Evolutionary conservation across 805 yeast genomes (phyloP).

Genomic region (Sungouiozyma ichnusensis): DNA sequence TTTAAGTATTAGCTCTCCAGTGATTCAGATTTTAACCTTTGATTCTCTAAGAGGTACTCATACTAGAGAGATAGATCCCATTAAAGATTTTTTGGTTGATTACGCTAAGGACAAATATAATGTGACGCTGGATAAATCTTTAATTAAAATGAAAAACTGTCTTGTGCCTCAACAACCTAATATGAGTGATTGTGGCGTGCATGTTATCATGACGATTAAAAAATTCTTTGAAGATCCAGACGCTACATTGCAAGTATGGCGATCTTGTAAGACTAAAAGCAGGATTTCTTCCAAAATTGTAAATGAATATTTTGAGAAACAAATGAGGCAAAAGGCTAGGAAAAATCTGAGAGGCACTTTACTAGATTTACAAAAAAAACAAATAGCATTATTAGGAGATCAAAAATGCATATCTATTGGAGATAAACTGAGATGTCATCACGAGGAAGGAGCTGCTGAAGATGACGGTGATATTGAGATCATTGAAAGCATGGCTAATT

Average conservation of each 20-base stretch:
- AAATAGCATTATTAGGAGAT: slow-evolving; percentile 7
- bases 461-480: slow-evolving; percentile 26
- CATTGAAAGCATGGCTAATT: slow-evolving; percentile 14
- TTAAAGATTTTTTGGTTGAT: slow-evolving; percentile 48
- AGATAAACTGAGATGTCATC: slow-evolving; percentile 5
- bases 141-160: slow-evolving; percentile 40
- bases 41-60: slow-evolving; percentile 60
- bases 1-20: slow-evolving; percentile 12
- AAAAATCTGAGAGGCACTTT: slow-evolving; percentile 18
- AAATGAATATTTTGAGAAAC: slow-evolving; percentile 22
- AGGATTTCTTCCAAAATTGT: slow-evolving; percentile 11
- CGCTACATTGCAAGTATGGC: slow-evolving; percentile 43
- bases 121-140: slow-evolving; percentile 35
- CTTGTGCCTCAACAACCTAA: slow-evolving; percentile 77
- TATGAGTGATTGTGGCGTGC: slow-evolving; percentile 91
- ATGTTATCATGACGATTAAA: slow-evolving; percentile 63
- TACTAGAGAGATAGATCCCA: slow-evolving; percentile 44
- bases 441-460: slow-evolving; percentile 7
- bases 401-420: slow-evolving; percentile 5
- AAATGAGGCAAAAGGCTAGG: slow-evolving; percentile 18
- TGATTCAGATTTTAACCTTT: slow-evolving; percentile 43
- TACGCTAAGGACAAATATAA: slow-evolving; percentile 60
- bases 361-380: slow-evolving; percentile 14
- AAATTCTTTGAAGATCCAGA: slow-evolving; percentile 44
- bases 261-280: slow-evolving; percentile 14